These are phyloP conservation scores for Luffa acutangula DNA, from an alignment of 306 rosid species.

Conservation along the genomic window DNA sequence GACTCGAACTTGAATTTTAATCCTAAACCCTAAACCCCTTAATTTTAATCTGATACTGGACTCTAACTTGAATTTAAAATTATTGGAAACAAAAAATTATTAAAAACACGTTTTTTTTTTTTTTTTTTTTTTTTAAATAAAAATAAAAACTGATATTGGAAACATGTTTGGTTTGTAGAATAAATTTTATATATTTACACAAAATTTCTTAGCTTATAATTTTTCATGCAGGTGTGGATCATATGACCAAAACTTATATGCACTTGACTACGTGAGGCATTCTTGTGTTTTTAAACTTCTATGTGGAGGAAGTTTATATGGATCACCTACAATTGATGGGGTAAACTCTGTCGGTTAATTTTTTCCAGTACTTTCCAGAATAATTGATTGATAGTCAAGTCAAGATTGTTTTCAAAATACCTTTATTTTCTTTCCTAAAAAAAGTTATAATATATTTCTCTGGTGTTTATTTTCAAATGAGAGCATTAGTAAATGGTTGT, in stretches of 20 bases:
- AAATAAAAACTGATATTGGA: background rate
- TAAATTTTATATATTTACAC: background rate
- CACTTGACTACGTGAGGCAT: constrained; percentile 67
- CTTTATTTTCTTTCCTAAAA: background rate
- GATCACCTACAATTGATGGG: constrained; percentile 85
- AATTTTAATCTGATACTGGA: background rate
- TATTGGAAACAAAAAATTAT: background rate
- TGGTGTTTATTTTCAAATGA: background rate
- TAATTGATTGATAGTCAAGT: background rate
- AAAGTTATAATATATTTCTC: background rate
- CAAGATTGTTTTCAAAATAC: background rate
- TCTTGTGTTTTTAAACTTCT: constrained; percentile 58
- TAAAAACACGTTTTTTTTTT: no score
- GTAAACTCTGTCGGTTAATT: constrained; percentile 24
- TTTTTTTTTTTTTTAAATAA: no score
- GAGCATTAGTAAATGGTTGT: background rate
- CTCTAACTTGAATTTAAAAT: background rate
- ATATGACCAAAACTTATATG: constrained; percentile 77
- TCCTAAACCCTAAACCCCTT: no score
- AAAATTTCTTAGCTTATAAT: background rate
- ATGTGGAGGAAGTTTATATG: constrained; percentile 87
- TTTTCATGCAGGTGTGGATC: constrained; percentile 83
- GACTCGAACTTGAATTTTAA: background rate
- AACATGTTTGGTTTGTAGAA: background rate
- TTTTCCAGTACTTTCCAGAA: background rate